Conservation (phyloP, 805 yeast species). For the Suhomyces sp. region DNA sequence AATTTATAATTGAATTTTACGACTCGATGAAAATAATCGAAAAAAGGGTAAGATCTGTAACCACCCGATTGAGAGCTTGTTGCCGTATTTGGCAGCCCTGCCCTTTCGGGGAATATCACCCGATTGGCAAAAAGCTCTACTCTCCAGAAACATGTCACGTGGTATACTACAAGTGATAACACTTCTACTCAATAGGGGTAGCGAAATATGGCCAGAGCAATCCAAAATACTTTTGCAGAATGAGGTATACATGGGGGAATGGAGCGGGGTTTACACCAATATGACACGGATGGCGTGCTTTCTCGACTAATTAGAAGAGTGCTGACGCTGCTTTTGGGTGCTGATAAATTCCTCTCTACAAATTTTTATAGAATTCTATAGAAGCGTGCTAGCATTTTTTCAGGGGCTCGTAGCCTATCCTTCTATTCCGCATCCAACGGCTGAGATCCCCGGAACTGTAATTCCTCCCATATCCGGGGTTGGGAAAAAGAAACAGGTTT, state of each 20-base stretch:
- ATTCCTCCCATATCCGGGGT: not conserved
- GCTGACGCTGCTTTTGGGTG: not conserved
- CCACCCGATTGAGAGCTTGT: not conserved
- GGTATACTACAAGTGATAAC: not conserved
- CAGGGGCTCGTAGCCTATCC: not conserved
- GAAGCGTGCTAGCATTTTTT: not conserved
- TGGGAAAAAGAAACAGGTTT: not conserved
- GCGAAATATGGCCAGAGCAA: not conserved
- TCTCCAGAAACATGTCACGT: not conserved
- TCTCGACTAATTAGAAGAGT: not conserved
- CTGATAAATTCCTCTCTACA: not conserved
- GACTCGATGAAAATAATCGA: not conserved
- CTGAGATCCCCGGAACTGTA: not conserved
- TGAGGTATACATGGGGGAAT: not conserved
- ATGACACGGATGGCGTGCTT: not conserved
- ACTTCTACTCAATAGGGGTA: not conserved
- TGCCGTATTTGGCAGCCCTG: not conserved
- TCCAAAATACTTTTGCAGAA: not conserved
- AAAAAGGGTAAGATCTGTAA: not conserved
- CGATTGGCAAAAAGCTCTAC: not conserved
- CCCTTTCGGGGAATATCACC: not conserved
- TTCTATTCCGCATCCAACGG: not conserved
- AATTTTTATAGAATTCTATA: not conserved
- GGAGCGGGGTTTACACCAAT: not conserved
- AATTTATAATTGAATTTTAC: not conserved